Conservation (phyloP, 257 asterid genomes). For the Paraleonurus japonicus region DNA sequence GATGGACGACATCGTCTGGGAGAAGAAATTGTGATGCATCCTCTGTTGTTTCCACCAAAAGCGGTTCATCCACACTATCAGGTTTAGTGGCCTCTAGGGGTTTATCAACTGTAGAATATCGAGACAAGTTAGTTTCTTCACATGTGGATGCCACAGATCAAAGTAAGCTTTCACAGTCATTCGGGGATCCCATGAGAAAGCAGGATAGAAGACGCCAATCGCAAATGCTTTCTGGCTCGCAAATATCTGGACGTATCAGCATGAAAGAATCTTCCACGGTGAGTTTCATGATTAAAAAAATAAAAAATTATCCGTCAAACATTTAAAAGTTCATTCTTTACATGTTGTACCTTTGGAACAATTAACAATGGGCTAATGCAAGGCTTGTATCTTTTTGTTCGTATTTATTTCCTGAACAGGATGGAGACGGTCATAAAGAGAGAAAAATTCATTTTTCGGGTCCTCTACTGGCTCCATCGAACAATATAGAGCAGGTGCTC, state of each 20-base stretch:
- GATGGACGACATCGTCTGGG: conserved; percentile 43
- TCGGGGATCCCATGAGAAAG: conserved; percentile 41
- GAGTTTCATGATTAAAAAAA: background rate
- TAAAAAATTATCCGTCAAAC: background rate
- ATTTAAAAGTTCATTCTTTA: background rate
- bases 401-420: conserved; percentile 25
- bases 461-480: conserved; percentile 60
- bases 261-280: conserved; percentile 48
- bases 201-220: conserved; percentile 37
- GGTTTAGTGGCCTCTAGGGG: conserved; percentile 52
- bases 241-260: conserved; percentile 38
- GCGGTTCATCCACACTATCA: conserved; percentile 43
- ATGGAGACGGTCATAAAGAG: conserved; percentile 44
- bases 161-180: conserved; percentile 42
- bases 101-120: conserved; percentile 42
- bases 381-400: background rate
- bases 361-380: background rate
- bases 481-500: conserved; percentile 78
- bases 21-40: conserved; percentile 39
- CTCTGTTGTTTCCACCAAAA: conserved; percentile 33
- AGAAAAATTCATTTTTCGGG: conserved; percentile 68
- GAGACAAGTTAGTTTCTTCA: conserved; percentile 30
- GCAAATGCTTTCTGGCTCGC: conserved; percentile 41
- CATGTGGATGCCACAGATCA: conserved; percentile 34
- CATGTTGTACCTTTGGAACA: background rate